Evolutionary conservation across 495 filamentous ascomycete species (phyloP).

Genomic region (Sphaerosporella brunnea): DNA sequence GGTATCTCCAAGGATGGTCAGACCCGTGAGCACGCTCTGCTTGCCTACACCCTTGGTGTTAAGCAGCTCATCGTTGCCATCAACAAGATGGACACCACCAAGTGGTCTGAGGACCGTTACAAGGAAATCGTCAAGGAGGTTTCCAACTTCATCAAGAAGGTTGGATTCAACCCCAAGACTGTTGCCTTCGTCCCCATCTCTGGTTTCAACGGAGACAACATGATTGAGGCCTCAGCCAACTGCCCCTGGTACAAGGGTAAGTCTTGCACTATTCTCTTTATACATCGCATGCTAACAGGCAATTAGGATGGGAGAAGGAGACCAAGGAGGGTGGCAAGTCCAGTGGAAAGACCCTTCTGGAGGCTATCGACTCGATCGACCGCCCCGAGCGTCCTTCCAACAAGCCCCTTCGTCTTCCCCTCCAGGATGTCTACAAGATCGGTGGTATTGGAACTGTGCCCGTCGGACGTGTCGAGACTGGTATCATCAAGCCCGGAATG

Average conservation of each 20-base stretch:
- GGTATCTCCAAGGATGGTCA: slow-evolving; percentile 99
- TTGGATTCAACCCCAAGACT: slow-evolving; percentile 97
- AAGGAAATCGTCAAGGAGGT: slow-evolving; percentile 99
- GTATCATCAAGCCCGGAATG: slow-evolving; percentile 95
- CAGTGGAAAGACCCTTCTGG: slow-evolving; percentile 92
- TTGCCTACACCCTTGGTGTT: slow-evolving; percentile 99
- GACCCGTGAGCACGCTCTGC: slow-evolving; percentile 99
- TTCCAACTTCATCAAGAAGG: slow-evolving; percentile 99
- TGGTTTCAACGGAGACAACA: slow-evolving; percentile 99
- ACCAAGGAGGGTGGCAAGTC: slow-evolving; percentile 66
- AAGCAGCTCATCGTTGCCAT: slow-evolving; percentile 99
- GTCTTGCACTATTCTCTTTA: neutral
- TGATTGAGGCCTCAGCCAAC: slow-evolving; percentile 82
- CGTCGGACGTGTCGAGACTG: slow-evolving; percentile 99
- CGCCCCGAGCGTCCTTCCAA: slow-evolving; percentile 79
- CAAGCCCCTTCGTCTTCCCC: slow-evolving; percentile 97
- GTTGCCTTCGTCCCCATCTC: slow-evolving; percentile 99
- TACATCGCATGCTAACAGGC: neutral
- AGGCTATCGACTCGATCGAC: slow-evolving; percentile 97
- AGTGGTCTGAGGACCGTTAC: slow-evolving; percentile 93
- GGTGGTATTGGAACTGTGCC: slow-evolving; percentile 99
- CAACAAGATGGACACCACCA: slow-evolving; percentile 99
- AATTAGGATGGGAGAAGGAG: slow-evolving; percentile 92
- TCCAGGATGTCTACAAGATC: slow-evolving; percentile 99
- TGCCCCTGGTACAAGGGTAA: slow-evolving; percentile 93